These are phyloP conservation scores for Podospora tetraspora DNA, from an alignment of 495 filamentous ascomycete species.

Conservation along the genomic window DNA sequence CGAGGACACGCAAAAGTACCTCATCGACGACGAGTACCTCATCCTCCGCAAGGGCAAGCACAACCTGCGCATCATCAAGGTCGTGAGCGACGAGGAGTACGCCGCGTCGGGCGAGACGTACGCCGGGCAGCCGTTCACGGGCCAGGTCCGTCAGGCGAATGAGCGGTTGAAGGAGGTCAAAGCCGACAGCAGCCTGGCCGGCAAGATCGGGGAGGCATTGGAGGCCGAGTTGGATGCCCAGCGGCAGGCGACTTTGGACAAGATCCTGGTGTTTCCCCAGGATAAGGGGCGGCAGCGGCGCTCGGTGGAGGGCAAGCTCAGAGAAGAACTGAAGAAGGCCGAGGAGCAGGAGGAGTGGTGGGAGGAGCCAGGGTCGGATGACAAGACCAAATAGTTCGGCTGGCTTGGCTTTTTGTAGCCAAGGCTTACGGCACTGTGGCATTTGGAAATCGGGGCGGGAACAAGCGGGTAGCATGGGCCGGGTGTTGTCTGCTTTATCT, in stretches of 20 bases:
- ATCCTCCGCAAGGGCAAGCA: conserved; percentile 75
- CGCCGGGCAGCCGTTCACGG: conserved; percentile 39
- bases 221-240: conserved; percentile 37
- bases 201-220: conserved; percentile 24
- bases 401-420: background rate
- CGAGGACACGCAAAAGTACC: conserved; percentile 52
- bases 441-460: background rate
- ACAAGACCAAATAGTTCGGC: background rate
- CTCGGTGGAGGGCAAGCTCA: conserved; percentile 18
- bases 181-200: conserved; percentile 8
- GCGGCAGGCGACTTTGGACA: background rate
- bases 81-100: conserved; percentile 70
- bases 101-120: conserved; percentile 36
- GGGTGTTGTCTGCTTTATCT: background rate
- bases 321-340: conserved; percentile 14
- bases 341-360: conserved; percentile 1
- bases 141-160: conserved; percentile 31
- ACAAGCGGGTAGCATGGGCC: background rate
- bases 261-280: conserved; percentile 19
- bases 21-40: conserved; percentile 58
- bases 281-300: conserved; percentile 14
- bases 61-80: conserved; percentile 66
- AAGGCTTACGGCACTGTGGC: background rate
- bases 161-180: conserved; percentile 20
- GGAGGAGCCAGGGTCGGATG: background rate